Conservation (phyloP, 2,329 filamentous ascomycete species). For the Aspergillus ochraceoroseus region DNA sequence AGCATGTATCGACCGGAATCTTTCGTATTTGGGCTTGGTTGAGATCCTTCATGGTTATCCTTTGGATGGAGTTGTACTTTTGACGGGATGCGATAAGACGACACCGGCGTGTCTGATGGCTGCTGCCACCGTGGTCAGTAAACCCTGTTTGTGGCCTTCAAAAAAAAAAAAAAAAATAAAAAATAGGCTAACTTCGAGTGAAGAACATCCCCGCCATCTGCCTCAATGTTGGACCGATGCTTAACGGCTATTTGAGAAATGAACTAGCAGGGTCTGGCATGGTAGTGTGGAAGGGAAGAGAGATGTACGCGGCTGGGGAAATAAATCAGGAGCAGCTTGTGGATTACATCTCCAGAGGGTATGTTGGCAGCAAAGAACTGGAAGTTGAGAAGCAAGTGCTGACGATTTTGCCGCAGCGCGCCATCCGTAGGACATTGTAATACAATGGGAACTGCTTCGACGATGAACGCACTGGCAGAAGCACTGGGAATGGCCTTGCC, state of each 20-base stretch:
- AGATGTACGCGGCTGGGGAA: conserved; percentile 47
- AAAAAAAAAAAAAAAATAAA: too few species aligned
- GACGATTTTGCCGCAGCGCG: conserved; percentile 29
- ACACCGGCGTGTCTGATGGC: conserved; percentile 51
- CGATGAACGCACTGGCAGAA: conserved; percentile 52
- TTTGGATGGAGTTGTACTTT: conserved; percentile 49
- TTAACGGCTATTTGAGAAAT: conserved; percentile 46
- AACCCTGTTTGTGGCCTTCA: not conserved
- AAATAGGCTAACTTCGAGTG: conserved; percentile 8
- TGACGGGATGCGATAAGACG: conserved; percentile 53
- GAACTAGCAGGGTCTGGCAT: conserved; percentile 45
- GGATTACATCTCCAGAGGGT: conserved; percentile 45
- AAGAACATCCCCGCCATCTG: conserved; percentile 50
- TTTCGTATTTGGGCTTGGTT: conserved; percentile 47
- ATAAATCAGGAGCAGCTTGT: conserved; percentile 45
- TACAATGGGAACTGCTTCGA: conserved; percentile 53
- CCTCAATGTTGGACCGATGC: conserved; percentile 52
- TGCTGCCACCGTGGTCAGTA: conserved; percentile 46
- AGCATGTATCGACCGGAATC: conserved; percentile 48
- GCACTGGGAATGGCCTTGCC: conserved; percentile 52
- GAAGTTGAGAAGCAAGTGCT: not conserved
- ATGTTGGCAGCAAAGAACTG: conserved; percentile 13
- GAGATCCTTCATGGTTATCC: conserved; percentile 49
- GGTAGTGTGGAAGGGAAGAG: conserved; percentile 49
- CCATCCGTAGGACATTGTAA: conserved; percentile 50